Percentiles rank a stretch among this genome's conserved stretches.
phyloP scores from a whole-genome alignment of 2,329 filamentous ascomycete species.

The Aureobasidium sp. region DNA sequence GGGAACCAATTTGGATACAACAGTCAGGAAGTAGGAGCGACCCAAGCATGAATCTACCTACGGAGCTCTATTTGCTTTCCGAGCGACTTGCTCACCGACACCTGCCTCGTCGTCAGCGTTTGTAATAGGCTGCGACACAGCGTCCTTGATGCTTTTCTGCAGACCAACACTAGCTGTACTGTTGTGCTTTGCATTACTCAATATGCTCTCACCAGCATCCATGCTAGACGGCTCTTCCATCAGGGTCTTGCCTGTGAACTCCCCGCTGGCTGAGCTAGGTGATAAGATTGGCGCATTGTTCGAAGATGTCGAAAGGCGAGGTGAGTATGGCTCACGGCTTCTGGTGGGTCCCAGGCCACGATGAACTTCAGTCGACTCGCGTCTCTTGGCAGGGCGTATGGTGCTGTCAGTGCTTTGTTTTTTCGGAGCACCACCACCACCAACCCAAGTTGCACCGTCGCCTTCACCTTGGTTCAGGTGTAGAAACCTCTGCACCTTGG shows the following conservation, averaged over 20 bases:
- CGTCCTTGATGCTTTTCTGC: constrained; percentile 29
- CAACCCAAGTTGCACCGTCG: constrained; percentile 5
- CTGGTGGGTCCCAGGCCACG: constrained; percentile 18
- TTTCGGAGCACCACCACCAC: neutral
- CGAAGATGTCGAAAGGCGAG: constrained; percentile 19
- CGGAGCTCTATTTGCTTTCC: neutral
- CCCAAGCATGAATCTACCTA: neutral
- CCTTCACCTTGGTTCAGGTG: neutral
- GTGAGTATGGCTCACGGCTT: constrained; percentile 23
- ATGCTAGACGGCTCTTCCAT: constrained; percentile 14
- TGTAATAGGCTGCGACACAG: neutral
- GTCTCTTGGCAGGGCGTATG: constrained; percentile 24
- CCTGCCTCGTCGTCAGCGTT: neutral
- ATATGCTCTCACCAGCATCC: constrained; percentile 23
- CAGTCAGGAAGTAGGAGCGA: neutral
- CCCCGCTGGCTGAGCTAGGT: constrained; percentile 19
- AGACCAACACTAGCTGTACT: constrained; percentile 24
- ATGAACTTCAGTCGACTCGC: constrained; percentile 4
- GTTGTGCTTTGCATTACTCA: constrained; percentile 19
- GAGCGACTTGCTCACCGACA: constrained; percentile 2
- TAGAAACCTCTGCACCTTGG: constrained; percentile 2
- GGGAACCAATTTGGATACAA: neutral
- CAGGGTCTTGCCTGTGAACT: constrained; percentile 1
- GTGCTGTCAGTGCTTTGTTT: neutral
- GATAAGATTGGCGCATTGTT: constrained; percentile 18